These are phyloP conservation scores for Chiua virens DNA, from an alignment of 768 basidiomycete genomes.

Conservation along the genomic window DNA sequence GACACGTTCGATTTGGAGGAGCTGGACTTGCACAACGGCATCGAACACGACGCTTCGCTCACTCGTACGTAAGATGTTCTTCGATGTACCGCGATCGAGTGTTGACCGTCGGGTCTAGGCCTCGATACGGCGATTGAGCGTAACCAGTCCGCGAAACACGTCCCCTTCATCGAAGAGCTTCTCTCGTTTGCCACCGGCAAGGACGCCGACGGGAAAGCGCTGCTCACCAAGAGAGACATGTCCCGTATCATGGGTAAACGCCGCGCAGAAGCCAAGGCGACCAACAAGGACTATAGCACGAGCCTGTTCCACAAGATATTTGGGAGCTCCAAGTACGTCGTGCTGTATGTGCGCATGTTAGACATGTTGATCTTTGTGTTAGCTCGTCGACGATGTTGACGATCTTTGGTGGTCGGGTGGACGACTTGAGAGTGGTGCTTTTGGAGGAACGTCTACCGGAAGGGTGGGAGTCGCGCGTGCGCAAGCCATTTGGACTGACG, in stretches of 20 bases:
- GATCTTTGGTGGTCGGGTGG: conserved; percentile 64
- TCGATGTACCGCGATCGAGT: background rate
- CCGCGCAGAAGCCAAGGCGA: conserved; percentile 52
- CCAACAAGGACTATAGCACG: conserved; percentile 60
- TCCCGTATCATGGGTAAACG: conserved; percentile 59
- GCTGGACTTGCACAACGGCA: conserved; percentile 68
- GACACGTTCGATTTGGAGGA: conserved; percentile 68
- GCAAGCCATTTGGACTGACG: conserved; percentile 58
- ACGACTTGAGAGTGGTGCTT: conserved; percentile 54
- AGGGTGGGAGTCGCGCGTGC: conserved; percentile 66
- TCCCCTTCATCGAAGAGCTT: conserved; percentile 55
- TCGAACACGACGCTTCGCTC: conserved; percentile 36
- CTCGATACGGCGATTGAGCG: conserved; percentile 47
- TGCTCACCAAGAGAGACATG: conserved; percentile 60
- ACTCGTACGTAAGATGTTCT: conserved; percentile 28
- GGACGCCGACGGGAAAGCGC: conserved; percentile 41
- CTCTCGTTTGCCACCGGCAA: conserved; percentile 61
- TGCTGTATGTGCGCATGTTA: too few species aligned
- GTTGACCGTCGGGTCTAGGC: conserved; percentile 38
- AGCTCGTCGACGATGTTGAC: conserved; percentile 69
- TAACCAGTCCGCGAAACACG: conserved; percentile 54
- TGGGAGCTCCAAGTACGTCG: conserved; percentile 64
- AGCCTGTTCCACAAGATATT: conserved; percentile 58
- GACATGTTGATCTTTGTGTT: background rate
- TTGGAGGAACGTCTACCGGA: conserved; percentile 69